A percentile compares a stretch with the other conserved stretches of the same genome.
Conservation (phyloP, 306 rosid genomes). For the Quercus agrifolia region DNA sequence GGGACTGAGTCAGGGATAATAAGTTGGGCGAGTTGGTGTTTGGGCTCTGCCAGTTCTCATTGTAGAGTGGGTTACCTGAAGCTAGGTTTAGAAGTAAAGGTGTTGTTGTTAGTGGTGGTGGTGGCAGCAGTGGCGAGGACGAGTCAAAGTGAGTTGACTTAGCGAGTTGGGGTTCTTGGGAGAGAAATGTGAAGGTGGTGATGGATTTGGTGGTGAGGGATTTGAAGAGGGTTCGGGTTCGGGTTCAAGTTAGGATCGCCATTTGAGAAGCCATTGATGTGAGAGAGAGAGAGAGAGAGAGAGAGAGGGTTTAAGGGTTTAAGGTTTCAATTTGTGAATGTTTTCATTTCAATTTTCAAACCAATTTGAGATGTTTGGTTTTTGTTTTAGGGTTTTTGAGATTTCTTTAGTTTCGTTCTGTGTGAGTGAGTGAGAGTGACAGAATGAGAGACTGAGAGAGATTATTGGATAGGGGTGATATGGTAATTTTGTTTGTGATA, state of each 20-base stretch:
- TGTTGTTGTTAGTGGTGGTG: slow-evolving; percentile 9
- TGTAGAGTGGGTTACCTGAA: slow-evolving; percentile 74
- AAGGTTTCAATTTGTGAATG: no score
- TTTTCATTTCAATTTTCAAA: no score
- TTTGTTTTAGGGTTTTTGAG: neutral
- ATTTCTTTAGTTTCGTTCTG: neutral
- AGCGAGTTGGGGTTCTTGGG: slow-evolving; percentile 68
- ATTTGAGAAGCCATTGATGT: slow-evolving; percentile 74
- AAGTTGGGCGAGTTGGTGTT: neutral
- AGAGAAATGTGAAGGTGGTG: slow-evolving; percentile 56
- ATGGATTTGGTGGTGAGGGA: slow-evolving; percentile 41
- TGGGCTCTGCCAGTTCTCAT: slow-evolving; percentile 75
- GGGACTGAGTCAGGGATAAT: slow-evolving; percentile 7
- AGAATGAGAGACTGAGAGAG: neutral
- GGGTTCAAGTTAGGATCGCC: slow-evolving; percentile 45
- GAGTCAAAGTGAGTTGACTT: slow-evolving; percentile 25
- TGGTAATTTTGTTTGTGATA: neutral
- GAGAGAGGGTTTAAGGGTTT: no score
- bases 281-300: no score
- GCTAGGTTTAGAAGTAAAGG: slow-evolving; percentile 91
- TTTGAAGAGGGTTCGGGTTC: slow-evolving; percentile 46
- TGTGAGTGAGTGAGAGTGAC: no score
- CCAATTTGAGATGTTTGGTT: no score
- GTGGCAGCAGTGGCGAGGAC: neutral
- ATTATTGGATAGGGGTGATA: neutral